Evolutionary conservation across 2,329 filamentous ascomycete species (phyloP).

Genomic region (Gremmenia infestans): DNA sequence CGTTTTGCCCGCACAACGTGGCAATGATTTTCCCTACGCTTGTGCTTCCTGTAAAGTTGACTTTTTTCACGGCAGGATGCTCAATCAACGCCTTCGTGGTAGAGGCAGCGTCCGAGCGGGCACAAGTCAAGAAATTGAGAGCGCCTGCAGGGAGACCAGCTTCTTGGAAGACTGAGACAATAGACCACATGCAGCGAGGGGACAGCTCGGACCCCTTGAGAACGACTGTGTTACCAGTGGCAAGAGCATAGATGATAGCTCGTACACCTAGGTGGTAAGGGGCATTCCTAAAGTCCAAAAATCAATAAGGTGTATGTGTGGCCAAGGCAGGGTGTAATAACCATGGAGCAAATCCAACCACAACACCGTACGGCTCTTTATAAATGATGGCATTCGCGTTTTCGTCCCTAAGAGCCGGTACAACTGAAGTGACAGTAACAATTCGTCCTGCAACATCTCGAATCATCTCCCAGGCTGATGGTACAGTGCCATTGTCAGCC

Average conservation of each 20-base stretch:
- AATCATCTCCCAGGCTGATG: constrained; percentile 30
- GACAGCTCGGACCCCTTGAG: constrained; percentile 65
- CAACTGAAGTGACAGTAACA: constrained; percentile 27
- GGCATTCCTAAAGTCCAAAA: constrained; percentile 36
- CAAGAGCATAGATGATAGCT: constrained; percentile 57
- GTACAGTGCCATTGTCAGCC: background rate
- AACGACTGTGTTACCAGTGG: constrained; percentile 67
- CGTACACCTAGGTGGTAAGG: constrained; percentile 48
- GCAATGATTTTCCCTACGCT: constrained; percentile 63
- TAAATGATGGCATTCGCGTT: constrained; percentile 57
- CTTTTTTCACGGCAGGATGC: constrained; percentile 54
- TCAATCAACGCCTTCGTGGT: constrained; percentile 53
- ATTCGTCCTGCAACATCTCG: constrained; percentile 39
- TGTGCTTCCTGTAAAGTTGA: constrained; percentile 73
- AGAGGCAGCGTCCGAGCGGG: constrained; percentile 46
- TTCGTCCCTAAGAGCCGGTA: constrained; percentile 36
- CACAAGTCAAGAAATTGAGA: constrained; percentile 53
- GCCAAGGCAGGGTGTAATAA: constrained; percentile 25
- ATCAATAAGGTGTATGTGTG: no score
- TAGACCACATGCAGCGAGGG: constrained; percentile 50
- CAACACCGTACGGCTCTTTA: constrained; percentile 72
- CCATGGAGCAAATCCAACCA: constrained; percentile 78
- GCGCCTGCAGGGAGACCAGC: constrained; percentile 64
- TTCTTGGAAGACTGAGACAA: constrained; percentile 51
- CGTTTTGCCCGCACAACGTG: constrained; percentile 53